Percentiles rank a stretch among this genome's conserved stretches.
Evolutionary conservation across 345 rosid species (phyloP).

Genomic region (Sonneratia alba): DNA sequence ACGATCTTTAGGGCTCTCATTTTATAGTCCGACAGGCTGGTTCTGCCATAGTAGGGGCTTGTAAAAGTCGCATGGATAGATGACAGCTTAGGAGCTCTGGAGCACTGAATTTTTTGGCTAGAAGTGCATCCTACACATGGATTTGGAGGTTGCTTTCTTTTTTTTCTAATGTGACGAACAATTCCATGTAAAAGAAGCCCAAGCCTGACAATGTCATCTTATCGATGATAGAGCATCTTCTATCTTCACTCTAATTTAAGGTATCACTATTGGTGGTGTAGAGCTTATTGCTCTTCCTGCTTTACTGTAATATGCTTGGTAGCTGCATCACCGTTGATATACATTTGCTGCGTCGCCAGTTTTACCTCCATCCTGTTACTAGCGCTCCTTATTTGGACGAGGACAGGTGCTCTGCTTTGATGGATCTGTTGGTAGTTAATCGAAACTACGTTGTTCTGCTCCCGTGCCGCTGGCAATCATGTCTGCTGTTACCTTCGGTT

Average conservation of each 20-base stretch:
- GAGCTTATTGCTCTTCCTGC: too few species aligned
- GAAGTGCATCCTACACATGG: conserved; percentile 3
- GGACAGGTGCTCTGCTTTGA: too few species aligned
- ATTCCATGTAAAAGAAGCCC: too few species aligned
- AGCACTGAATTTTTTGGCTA: not conserved
- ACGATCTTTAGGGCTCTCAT: not conserved
- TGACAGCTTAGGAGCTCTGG: not conserved
- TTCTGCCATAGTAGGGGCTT: not conserved
- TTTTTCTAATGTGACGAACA: not conserved
- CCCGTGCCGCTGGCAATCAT: not conserved
- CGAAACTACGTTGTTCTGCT: not conserved
- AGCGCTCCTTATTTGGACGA: too few species aligned
- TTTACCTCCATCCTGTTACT: not conserved
- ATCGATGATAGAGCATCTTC: too few species aligned
- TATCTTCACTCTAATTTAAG: too few species aligned
- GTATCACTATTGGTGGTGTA: too few species aligned
- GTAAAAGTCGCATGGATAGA: not conserved
- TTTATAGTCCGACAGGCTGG: not conserved
- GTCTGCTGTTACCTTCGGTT: not conserved
- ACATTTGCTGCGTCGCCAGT: not conserved
- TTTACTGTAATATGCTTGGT: too few species aligned
- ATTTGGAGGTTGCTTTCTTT: not conserved
- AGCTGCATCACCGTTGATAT: too few species aligned
- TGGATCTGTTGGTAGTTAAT: not conserved
- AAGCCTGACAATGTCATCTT: too few species aligned